Evolutionary conservation across 2,329 filamentous ascomycete species (phyloP).

Genomic region (Ophiobolus disseminans): DNA sequence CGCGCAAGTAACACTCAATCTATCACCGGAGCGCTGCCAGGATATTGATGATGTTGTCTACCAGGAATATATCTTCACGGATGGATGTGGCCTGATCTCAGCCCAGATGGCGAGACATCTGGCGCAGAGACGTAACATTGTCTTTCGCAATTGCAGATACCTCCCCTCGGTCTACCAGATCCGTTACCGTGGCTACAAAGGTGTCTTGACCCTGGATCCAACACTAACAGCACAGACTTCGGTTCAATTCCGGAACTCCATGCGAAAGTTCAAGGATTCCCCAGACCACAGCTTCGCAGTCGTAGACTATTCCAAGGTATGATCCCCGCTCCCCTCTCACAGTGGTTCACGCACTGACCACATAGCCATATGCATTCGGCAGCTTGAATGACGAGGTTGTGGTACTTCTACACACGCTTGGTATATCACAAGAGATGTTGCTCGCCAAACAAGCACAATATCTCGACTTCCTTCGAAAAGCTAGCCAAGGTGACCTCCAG

Average conservation of each 20-base stretch:
- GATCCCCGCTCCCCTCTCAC: neutral
- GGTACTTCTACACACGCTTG: slow-evolving; percentile 49
- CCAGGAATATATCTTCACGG: slow-evolving; percentile 52
- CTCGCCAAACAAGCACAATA: slow-evolving; percentile 48
- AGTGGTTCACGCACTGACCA: slow-evolving; percentile 3
- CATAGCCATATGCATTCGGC: slow-evolving; percentile 52
- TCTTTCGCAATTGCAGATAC: slow-evolving; percentile 48
- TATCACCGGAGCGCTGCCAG: slow-evolving; percentile 46
- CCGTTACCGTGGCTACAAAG: slow-evolving; percentile 54
- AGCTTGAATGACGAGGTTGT: slow-evolving; percentile 54
- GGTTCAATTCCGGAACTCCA: slow-evolving; percentile 47
- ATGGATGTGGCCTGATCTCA: slow-evolving; percentile 52
- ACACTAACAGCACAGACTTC: slow-evolving; percentile 35
- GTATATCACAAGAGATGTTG: slow-evolving; percentile 41
- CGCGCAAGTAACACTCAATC: slow-evolving; percentile 39
- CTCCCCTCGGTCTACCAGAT: slow-evolving; percentile 53
- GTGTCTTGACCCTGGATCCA: slow-evolving; percentile 51
- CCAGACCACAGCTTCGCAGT: slow-evolving; percentile 49
- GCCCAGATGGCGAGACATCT: slow-evolving; percentile 42
- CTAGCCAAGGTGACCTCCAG: slow-evolving; percentile 27
- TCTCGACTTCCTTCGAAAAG: slow-evolving; percentile 43
- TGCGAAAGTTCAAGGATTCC: slow-evolving; percentile 53
- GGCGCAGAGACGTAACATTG: slow-evolving; percentile 42
- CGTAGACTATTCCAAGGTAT: slow-evolving; percentile 52
- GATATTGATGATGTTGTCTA: slow-evolving; percentile 50